Evolutionary conservation across 495 filamentous ascomycete genomes (phyloP).

Genomic region (Aspergillus olivimuriae): DNA sequence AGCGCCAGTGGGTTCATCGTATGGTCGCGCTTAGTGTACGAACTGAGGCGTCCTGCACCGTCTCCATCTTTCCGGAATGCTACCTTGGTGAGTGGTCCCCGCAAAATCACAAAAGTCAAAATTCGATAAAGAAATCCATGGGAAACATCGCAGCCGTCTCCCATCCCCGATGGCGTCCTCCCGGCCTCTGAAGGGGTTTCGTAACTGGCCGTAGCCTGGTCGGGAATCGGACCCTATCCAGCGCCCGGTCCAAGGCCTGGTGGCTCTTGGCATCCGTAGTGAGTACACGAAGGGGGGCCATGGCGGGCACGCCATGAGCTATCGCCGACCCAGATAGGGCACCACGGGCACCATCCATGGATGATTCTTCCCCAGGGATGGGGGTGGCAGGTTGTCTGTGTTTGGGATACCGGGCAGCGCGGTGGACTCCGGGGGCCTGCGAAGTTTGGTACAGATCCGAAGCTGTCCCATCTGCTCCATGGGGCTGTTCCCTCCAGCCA

Average conservation of each 20-base stretch:
- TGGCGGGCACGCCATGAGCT: too few species aligned
- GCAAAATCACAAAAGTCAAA: not conserved
- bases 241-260: not conserved
- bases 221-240: conserved; percentile 1
- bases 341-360: too few species aligned
- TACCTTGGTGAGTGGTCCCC: not conserved
- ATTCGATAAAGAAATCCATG: not conserved
- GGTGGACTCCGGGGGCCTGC: not conserved
- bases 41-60: too few species aligned
- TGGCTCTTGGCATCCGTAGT: not conserved
- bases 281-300: not conserved
- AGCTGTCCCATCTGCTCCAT: not conserved
- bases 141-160: not conserved
- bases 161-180: not conserved
- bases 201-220: not conserved
- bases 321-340: too few species aligned
- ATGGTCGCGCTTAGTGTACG: too few species aligned
- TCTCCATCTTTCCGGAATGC: too few species aligned
- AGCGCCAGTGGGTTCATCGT: too few species aligned
- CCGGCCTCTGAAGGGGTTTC: not conserved
- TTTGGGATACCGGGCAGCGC: not conserved
- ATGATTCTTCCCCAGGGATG: too few species aligned
- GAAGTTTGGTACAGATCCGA: not conserved
- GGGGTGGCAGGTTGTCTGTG: not conserved
- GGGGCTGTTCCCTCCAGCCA: not conserved